Percentiles rank a stretch among this genome's conserved stretches.
phyloP scores from a whole-genome alignment of 192 early-diverging fungal genomes.

The Entrophospora sp. region DNA sequence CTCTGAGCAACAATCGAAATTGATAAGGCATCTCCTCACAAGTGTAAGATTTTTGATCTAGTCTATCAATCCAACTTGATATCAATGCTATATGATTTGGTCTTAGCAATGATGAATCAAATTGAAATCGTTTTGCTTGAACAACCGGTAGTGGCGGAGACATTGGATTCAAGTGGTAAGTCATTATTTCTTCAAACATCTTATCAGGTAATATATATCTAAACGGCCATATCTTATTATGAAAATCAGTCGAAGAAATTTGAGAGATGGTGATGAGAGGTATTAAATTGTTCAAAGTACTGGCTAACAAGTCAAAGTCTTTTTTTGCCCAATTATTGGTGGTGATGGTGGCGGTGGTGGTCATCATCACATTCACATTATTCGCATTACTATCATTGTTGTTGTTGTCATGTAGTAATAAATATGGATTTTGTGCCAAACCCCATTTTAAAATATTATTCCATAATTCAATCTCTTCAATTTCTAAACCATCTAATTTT shows the following conservation, averaged over 20 bases:
- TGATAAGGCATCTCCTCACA: neutral
- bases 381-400: too few relatives aligned
- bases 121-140: neutral
- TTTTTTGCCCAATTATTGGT: constrained; percentile 1
- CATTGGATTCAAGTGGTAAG: neutral
- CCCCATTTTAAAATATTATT: constrained; percentile 12
- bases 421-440: neutral
- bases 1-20: neutral
- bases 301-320: neutral
- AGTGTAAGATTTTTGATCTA: neutral
- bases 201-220: neutral
- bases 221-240: neutral
- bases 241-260: neutral
- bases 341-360: too few relatives aligned
- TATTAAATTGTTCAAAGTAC: neutral
- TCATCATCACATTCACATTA: too few relatives aligned
- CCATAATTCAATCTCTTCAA: constrained; percentile 12
- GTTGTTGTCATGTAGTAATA: neutral
- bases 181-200: neutral
- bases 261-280: constrained; percentile 6
- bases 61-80: neutral
- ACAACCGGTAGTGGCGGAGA: neutral
- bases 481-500: constrained; percentile 3
- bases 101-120: constrained; percentile 3
- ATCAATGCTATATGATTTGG: neutral